Evolutionary conservation across 202 grass and related monocot genomes (phyloP).

Genomic region (Alloteropsis angusta): DNA sequence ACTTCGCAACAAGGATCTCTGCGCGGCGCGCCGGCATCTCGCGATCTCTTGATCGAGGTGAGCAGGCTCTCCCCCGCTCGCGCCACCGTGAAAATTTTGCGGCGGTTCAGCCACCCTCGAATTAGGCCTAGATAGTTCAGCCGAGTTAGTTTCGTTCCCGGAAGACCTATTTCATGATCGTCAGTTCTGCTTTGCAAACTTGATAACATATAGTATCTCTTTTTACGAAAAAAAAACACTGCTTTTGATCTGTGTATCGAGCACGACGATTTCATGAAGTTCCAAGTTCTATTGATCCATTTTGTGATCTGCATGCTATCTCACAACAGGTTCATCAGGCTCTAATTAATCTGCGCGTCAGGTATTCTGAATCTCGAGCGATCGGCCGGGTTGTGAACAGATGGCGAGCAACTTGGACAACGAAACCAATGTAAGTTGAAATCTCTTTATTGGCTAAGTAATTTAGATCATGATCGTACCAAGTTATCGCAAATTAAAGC

Average conservation of each 20-base stretch:
- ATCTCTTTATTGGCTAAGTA: background rate
- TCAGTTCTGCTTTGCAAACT: background rate
- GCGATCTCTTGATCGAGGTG: background rate
- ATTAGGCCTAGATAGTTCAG: background rate
- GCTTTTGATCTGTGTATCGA: background rate
- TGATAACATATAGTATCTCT: no score
- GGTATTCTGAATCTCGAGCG: background rate
- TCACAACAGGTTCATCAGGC: background rate
- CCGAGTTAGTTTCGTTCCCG: background rate
- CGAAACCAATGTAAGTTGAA: slow-evolving; percentile 26
- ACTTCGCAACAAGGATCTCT: background rate
- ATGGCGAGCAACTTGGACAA: slow-evolving; percentile 14
- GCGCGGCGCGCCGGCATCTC: background rate
- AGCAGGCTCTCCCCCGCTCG: background rate
- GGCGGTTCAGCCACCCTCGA: background rate
- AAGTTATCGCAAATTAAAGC: background rate
- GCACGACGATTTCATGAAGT: background rate
- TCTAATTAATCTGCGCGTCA: background rate
- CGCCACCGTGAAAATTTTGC: background rate
- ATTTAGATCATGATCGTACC: background rate
- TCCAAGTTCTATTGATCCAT: background rate
- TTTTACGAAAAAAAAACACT: no score
- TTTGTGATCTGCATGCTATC: background rate
- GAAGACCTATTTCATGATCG: background rate
- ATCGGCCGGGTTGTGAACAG: background rate